phyloP scores from a whole-genome alignment of 2,329 filamentous ascomycete genomes.

The Lecanosticta acicola region DNA sequence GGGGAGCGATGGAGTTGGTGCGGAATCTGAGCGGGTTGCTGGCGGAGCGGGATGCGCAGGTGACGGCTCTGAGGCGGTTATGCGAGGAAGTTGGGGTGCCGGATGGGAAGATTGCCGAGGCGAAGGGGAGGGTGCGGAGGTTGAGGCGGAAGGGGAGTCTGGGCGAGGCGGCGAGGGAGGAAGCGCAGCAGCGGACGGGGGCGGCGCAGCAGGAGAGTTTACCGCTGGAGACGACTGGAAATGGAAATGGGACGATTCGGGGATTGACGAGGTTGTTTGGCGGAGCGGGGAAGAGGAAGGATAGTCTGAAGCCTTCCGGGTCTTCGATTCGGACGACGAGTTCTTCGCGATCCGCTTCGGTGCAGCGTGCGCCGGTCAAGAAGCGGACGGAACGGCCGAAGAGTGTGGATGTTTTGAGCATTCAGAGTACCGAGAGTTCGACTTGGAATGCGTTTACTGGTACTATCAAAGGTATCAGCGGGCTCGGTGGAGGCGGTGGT shows the following conservation, averaged over 20 bases:
- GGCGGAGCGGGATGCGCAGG: conserved; percentile 32
- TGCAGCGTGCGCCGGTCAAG: conserved; percentile 5
- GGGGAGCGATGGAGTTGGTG: conserved; percentile 28
- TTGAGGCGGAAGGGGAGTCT: conserved; percentile 25
- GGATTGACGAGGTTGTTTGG: conserved; percentile 30
- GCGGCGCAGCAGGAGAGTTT: conserved; percentile 14
- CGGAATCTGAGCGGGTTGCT: conserved; percentile 25
- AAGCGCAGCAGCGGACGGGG: conserved; percentile 12
- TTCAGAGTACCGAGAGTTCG: conserved; percentile 25
- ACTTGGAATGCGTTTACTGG: conserved; percentile 25
- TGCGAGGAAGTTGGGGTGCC: conserved; percentile 32
- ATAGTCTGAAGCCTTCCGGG: conserved; percentile 11
- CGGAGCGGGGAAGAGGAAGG: conserved; percentile 21
- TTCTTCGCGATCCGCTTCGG: conserved; percentile 26
- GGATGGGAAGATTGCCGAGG: conserved; percentile 23
- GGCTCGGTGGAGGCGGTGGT: background rate
- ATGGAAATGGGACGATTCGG: conserved; percentile 17
- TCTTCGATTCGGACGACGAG: conserved; percentile 16
- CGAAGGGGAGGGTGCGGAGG: conserved; percentile 25
- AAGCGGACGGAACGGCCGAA: conserved; percentile 16
- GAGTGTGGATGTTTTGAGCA: conserved; percentile 25
- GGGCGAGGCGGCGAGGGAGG: conserved; percentile 23
- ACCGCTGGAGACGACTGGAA: conserved; percentile 6
- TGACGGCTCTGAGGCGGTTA: conserved; percentile 30
- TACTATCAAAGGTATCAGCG: conserved; percentile 21